These are phyloP conservation scores for Asparagopsis taxiformis DNA, from an alignment of 31 red algal species.

Conservation along the genomic window DNA sequence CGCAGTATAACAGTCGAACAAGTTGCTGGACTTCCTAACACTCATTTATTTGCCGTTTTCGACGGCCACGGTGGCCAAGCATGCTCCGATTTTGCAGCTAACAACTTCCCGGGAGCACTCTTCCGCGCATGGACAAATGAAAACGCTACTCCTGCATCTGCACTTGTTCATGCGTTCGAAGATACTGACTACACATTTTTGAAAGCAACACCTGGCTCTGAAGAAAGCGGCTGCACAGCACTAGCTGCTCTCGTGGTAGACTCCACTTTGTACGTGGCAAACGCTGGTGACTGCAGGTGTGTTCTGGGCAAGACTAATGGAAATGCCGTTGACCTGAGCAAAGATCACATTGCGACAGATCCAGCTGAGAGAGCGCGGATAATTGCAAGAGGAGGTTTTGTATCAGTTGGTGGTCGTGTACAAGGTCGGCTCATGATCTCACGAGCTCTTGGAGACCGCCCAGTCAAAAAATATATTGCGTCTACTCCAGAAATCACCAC, in stretches of 20 bases:
- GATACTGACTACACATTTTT: constrained; percentile 67
- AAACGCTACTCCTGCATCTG: constrained; percentile 36
- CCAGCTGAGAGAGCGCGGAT: constrained; percentile 56
- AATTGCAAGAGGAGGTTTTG: constrained; percentile 70
- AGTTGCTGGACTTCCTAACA: constrained; percentile 19
- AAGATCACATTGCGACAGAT: constrained; percentile 81
- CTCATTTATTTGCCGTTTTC: constrained; percentile 82
- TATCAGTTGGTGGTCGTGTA: constrained; percentile 65
- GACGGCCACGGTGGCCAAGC: constrained; percentile 89
- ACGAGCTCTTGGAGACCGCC: constrained; percentile 81
- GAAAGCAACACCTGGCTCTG: constrained; percentile 8
- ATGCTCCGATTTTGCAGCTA: constrained; percentile 64
- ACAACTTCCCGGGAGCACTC: constrained; percentile 49
- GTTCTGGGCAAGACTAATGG: constrained; percentile 54
- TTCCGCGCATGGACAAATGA: constrained; percentile 42
- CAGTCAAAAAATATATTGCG: constrained; percentile 72
- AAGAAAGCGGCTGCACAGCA: constrained; percentile 74
- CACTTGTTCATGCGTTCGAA: constrained; percentile 66
- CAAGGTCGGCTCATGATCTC: constrained; percentile 82
- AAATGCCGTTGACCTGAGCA: constrained; percentile 39
- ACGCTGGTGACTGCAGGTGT: constrained; percentile 90
- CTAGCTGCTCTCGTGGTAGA: constrained; percentile 65
- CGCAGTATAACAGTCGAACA: constrained; percentile 40
- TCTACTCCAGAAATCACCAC: constrained; percentile 72
- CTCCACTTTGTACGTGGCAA: constrained; percentile 74